Evolutionary conservation across 768 basidiomycete genomes (phyloP), one percentile per base, ranked within the genome.

Genomic region (Pisolithus albus): DNA sequence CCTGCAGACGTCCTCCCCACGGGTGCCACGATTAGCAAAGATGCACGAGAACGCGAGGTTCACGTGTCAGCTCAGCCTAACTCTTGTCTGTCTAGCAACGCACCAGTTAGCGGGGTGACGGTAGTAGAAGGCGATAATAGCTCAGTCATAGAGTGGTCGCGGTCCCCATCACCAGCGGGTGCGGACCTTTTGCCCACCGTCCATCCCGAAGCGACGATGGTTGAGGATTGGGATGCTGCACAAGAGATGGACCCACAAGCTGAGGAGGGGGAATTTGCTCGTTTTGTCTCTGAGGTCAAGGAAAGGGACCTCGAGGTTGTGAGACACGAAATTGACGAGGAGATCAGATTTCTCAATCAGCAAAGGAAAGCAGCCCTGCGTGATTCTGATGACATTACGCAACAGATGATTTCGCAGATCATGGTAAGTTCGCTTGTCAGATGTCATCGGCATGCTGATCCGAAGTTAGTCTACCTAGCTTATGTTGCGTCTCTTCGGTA

Each of bases 371-470:
- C 82, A 28, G 92, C 92, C 19, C 83, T 93, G 82, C 77, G 94
- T 10, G 94, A 97, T 69, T 87, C 92, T 2, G 96, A 97, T 61
- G 92, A 97, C 62, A 81, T 98, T 56, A 93, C 92, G 3, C 87
- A 91, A 64, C 89, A 95, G 58, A 97, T 95, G 93, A 78, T 95
- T 49, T 75, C 83, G 5, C 96, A 98, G 66, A 82, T 81, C 52
- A 84, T 84, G 81, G 81, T 82, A 61, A 13, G 73, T 62, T 11
- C 13, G 32, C 45, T 52, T 32, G n/a, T 50, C 46, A 36, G 48
- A 21, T 52, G 23, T 23, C 13, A 43, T 46, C 54, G 46, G 26
- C 11, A 21, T 46, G 24, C 46, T 19, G 41, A 26, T 50, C 19
- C 24, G 49, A 44, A 28, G 32, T 21, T 30, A 36, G 64, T 47